These are phyloP conservation scores for Diaporthe sp. DNA, from an alignment of 2,329 filamentous ascomycete genomes.

Conservation along the genomic window DNA sequence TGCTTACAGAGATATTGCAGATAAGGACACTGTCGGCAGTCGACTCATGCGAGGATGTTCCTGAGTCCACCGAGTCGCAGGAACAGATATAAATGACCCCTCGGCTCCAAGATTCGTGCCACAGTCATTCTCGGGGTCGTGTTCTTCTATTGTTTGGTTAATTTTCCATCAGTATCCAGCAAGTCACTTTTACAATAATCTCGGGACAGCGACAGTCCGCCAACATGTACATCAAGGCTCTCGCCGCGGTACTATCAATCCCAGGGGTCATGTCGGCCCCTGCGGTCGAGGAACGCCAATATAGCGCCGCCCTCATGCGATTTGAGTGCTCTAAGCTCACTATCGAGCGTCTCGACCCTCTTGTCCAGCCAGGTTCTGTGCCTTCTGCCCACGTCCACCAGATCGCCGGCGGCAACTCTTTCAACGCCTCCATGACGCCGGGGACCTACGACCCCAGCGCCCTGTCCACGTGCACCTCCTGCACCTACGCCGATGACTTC, in stretches of 20 bases:
- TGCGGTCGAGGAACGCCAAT: conserved; percentile 18
- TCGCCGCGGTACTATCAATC: background rate
- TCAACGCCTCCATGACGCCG: conserved; percentile 33
- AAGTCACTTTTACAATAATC: background rate
- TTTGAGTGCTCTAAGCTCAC: conserved; percentile 44
- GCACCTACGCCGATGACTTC: conserved; percentile 33
- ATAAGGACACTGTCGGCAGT: background rate
- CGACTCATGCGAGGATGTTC: background rate
- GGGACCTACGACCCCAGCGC: conserved; percentile 36
- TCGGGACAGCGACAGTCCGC: background rate
- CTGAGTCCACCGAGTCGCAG: background rate
- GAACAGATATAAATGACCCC: background rate
- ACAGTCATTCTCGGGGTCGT: background rate
- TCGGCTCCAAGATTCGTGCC: background rate
- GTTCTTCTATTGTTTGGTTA: background rate
- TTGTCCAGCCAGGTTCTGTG: conserved; percentile 28
- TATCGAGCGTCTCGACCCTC: conserved; percentile 49
- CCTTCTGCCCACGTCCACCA: conserved; percentile 34
- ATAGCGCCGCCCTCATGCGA: conserved; percentile 18
- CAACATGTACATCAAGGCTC: conserved; percentile 2
- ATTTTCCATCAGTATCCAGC: background rate
- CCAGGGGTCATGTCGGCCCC: conserved; percentile 14
- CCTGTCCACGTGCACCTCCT: conserved; percentile 40
- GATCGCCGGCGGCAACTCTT: conserved; percentile 29
- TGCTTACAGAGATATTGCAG: background rate